phyloP scores from a whole-genome alignment of 2,329 filamentous ascomycete genomes.

The Xylariaceae sp. region DNA sequence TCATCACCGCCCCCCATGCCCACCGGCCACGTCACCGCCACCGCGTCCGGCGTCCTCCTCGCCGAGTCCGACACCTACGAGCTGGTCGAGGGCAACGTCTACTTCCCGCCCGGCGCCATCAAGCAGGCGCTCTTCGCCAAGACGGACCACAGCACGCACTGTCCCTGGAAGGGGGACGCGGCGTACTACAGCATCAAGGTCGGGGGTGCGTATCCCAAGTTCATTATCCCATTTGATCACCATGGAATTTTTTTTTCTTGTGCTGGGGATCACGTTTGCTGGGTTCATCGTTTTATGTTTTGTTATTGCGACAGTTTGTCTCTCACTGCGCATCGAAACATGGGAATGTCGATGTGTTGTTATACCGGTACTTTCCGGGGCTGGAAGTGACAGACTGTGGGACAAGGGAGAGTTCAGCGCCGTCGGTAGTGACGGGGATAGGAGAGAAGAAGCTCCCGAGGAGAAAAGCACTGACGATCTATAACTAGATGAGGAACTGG shows the following conservation, averaged over 20 bases:
- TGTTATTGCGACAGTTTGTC: too few species aligned
- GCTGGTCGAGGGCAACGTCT: constrained; percentile 56
- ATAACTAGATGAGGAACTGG: constrained; percentile 36
- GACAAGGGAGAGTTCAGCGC: too few species aligned
- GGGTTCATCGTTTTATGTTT: too few species aligned
- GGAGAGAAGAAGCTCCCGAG: too few species aligned
- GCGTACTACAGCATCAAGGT: constrained; percentile 52
- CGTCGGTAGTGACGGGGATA: too few species aligned
- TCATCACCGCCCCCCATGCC: constrained; percentile 20
- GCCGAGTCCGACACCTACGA: constrained; percentile 49
- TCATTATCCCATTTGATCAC: neutral
- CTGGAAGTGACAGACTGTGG: too few species aligned
- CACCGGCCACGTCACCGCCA: constrained; percentile 37
- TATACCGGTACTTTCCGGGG: too few species aligned
- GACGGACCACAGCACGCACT: constrained; percentile 44
- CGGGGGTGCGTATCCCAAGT: constrained; percentile 31
- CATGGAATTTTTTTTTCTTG: neutral
- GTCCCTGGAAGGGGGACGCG: constrained; percentile 54
- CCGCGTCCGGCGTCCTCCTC: constrained; percentile 43
- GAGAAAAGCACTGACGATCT: too few species aligned
- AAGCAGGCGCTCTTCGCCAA: constrained; percentile 39
- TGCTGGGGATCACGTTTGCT: too few species aligned
- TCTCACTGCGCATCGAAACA: too few species aligned
- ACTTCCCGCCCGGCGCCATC: constrained; percentile 45
- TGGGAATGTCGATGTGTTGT: too few species aligned